A percentile compares a stretch with the other conserved stretches of the same genome.
Conservation (phyloP, 2,329 filamentous ascomycete species). For the Trichoderma harzianum region DNA sequence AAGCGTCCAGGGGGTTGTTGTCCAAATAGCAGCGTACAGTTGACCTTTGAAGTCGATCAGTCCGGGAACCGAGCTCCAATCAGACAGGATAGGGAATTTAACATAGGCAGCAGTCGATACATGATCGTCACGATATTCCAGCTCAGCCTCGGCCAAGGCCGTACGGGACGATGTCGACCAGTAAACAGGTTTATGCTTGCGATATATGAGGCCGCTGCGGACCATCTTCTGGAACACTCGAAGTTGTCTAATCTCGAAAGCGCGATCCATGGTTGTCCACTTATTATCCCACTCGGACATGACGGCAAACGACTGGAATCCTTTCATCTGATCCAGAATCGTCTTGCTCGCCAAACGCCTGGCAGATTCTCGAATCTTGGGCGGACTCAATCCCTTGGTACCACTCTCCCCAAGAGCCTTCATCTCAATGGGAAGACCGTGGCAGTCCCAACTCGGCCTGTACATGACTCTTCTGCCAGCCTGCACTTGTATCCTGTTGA, state of each 20-base stretch:
- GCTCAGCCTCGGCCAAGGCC: conserved; percentile 77
- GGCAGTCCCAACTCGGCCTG: conserved; percentile 94
- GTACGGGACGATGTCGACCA: conserved; percentile 79
- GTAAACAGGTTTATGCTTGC: conserved; percentile 78
- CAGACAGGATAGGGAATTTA: conserved; percentile 64
- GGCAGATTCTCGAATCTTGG: conserved; percentile 63
- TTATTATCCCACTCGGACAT: conserved; percentile 77
- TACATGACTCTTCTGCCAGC: conserved; percentile 70
- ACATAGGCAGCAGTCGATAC: conserved; percentile 73
- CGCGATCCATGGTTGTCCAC: conserved; percentile 76
- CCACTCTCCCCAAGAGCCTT: conserved; percentile 70
- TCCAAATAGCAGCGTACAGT: conserved; percentile 90
- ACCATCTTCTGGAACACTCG: conserved; percentile 74
- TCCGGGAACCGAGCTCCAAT: conserved; percentile 31
- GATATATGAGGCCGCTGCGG: conserved; percentile 68
- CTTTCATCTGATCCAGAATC: conserved; percentile 68
- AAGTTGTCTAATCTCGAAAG: conserved; percentile 72
- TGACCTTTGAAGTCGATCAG: conserved; percentile 42
- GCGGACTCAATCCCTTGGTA: conserved; percentile 44
- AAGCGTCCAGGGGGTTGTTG: conserved; percentile 95
- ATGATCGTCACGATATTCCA: conserved; percentile 78
- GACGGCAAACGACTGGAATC: conserved; percentile 69
- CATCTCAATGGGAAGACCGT: conserved; percentile 93
- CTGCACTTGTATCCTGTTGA: conserved; percentile 75
- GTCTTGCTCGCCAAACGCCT: conserved; percentile 64